Evolutionary conservation across 768 basidiomycete genomes (phyloP).

Genomic region (Sarcomyxa edulis): DNA sequence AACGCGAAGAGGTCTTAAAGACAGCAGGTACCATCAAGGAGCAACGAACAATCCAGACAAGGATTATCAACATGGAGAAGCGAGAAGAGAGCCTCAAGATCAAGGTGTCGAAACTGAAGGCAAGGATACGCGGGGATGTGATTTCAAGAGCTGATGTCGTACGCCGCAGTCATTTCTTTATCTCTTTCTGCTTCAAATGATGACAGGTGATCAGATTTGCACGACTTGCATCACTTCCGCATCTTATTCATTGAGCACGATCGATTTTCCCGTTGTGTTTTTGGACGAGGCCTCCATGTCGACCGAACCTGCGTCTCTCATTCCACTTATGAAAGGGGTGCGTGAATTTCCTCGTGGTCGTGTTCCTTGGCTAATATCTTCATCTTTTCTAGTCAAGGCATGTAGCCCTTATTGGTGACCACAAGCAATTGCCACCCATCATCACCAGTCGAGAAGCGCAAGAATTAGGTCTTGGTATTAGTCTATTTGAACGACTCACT

Average conservation of each 20-base stretch:
- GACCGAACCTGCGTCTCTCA: conserved; percentile 86
- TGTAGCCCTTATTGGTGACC: conserved; percentile 90
- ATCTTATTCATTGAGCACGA: conserved; percentile 53
- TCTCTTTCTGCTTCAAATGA: not conserved
- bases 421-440: conserved; percentile 91
- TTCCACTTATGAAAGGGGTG: conserved; percentile 93
- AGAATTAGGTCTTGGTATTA: conserved; percentile 65
- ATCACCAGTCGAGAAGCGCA: conserved; percentile 75
- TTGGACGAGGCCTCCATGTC: conserved; percentile 96
- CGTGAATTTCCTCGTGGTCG: conserved; percentile 24
- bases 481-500: conserved; percentile 88
- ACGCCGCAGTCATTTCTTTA: conserved; percentile 20
- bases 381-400: conserved; percentile 58
- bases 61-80: conserved; percentile 21
- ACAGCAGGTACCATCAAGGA: no score
- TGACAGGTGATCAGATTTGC: conserved; percentile 50
- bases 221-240: conserved; percentile 85
- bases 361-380: conserved; percentile 5
- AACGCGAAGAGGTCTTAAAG: no score
- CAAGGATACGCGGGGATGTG: conserved; percentile 60
- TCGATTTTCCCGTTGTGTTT: conserved; percentile 91
- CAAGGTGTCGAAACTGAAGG: conserved; percentile 49
- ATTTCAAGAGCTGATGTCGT: conserved; percentile 71
- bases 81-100: conserved; percentile 24
- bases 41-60: conserved; percentile 31